phyloP scores from a whole-genome alignment of 2,329 filamentous ascomycete genomes.

The Arthrobotrys musiformis region DNA sequence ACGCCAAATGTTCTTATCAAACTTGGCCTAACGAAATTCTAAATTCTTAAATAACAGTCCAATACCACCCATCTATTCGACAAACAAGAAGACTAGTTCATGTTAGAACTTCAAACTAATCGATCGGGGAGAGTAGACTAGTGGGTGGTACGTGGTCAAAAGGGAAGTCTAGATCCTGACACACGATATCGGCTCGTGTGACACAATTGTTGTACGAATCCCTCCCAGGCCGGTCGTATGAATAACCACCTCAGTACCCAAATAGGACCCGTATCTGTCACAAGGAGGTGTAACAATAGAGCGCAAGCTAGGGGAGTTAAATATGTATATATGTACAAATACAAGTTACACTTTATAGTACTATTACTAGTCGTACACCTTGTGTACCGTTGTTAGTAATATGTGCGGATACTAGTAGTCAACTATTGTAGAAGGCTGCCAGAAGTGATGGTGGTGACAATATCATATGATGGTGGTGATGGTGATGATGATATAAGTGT shows the following conservation, averaged over 20 bases:
- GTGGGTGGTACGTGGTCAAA: slow-evolving; percentile 2
- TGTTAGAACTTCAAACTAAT: not conserved
- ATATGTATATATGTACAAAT: too few relatives aligned
- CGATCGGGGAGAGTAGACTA: too few relatives aligned
- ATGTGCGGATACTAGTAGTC: slow-evolving; percentile 43
- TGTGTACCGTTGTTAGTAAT: too few relatives aligned
- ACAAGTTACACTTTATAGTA: too few relatives aligned
- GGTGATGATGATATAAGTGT: not conserved
- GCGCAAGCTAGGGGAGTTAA: too few relatives aligned
- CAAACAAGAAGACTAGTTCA: not conserved
- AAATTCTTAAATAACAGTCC: not conserved
- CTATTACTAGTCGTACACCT: too few relatives aligned
- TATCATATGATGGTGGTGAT: not conserved
- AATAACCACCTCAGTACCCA: too few relatives aligned
- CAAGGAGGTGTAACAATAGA: not conserved
- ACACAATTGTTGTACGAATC: not conserved
- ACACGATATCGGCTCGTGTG: slow-evolving; percentile 3
- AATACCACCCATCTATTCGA: not conserved
- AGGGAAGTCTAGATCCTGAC: not conserved
- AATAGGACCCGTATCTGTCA: not conserved
- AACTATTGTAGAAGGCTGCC: slow-evolving; percentile 3
- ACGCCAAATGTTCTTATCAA: slow-evolving; percentile 26
- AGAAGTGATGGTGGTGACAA: not conserved
- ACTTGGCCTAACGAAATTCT: not conserved
- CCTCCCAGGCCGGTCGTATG: not conserved